Base-by-base conservation (phyloP, 163 green algal genomes). In the Chloromonas sp. region DNA sequence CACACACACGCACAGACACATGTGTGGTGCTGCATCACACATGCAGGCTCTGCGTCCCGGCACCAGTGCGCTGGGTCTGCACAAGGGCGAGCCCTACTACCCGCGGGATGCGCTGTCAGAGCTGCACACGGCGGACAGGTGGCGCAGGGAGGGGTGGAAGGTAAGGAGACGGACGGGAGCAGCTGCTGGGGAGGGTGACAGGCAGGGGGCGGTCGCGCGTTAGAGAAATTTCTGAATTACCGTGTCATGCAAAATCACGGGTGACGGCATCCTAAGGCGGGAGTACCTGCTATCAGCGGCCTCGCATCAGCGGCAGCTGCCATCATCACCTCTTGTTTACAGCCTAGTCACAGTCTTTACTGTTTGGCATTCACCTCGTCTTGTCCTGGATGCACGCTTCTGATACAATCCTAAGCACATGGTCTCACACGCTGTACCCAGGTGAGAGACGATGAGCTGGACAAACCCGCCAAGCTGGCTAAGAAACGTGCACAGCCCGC, bases 81-180 rank as follows among this genome's bases (percentile, higher is more conserved):
- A 97, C 89, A 88, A 89, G 14, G 94, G 93, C 0, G 94, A 98
- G 90, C 11, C 93, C 0, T 97, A 94, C 89, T 98, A 92, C 84
- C 83, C 84, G 1, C 90, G 92, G 3, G 3, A 15, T 0, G 88
- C 91, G 60, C 60, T 98, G 70, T 83, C 70, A 0, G 93, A 95
- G n/a, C 88, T 98, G 76, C 95, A 97, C 89, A 96, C 94, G 0
- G 85, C 84, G 0, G 89, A 94, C 61, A 80, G 87, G 58, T 98
- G 94, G 95, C 85, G 85, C 15, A 81, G 91, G 2, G 77, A 91
- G 61, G 91, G 94, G 36, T 59, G 89, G 2, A 81, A 94, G 70
- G 93, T 96, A 60, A 58, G 71, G 5, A 74, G 11, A 11, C 11
- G 5, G 66, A 74, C 66, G 5, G 36, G 36, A 36, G 66, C 66